phyloP scores from a whole-genome alignment of 2,329 filamentous ascomycete species.

The Orbilia oligospora region DNA sequence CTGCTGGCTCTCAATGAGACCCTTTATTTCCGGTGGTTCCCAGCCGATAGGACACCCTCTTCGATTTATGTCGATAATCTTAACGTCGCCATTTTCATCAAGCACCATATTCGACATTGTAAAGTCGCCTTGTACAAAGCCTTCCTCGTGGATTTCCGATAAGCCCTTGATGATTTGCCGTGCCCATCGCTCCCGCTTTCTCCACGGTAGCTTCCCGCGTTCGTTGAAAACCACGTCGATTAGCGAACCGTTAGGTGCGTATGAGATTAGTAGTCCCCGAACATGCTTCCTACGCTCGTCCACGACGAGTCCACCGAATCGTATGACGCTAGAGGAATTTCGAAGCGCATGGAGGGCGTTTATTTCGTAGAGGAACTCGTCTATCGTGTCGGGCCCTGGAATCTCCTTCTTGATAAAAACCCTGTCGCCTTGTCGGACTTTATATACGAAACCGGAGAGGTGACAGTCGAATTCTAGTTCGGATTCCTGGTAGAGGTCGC shows the following conservation, averaged over 20 bases:
- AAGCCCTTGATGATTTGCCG: slow-evolving; percentile 90
- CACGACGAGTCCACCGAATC: slow-evolving; percentile 88
- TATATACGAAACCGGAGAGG: slow-evolving; percentile 97
- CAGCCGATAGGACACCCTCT: slow-evolving; percentile 97
- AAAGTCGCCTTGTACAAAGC: slow-evolving; percentile 97
- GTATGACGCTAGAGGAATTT: slow-evolving; percentile 82
- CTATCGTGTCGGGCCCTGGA: slow-evolving; percentile 91
- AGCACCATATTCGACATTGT: slow-evolving; percentile 98
- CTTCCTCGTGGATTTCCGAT: slow-evolving; percentile 92
- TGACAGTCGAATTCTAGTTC: slow-evolving; percentile 89
- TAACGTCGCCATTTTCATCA: slow-evolving; percentile 84
- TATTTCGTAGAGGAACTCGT: slow-evolving; percentile 97
- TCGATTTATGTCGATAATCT: slow-evolving; percentile 98
- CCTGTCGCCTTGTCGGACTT: slow-evolving; percentile 78
- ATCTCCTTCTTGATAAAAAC: slow-evolving; percentile 97
- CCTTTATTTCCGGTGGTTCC: slow-evolving; percentile 93
- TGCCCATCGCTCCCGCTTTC: slow-evolving; percentile 86
- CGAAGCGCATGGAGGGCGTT: slow-evolving; percentile 88
- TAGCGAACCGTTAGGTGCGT: slow-evolving; percentile 86
- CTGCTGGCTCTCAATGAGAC: slow-evolving; percentile 87
- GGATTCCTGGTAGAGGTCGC: slow-evolving; percentile 77
- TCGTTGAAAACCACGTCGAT: slow-evolving; percentile 92
- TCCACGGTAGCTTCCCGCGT: slow-evolving; percentile 74
- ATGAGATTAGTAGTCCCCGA: slow-evolving; percentile 90
- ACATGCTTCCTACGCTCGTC: slow-evolving; percentile 81